Percentiles rank a stretch among this genome's conserved stretches.
phyloP scores from a whole-genome alignment of 441 rosid genomes.

The Omphalea diandra region DNA sequence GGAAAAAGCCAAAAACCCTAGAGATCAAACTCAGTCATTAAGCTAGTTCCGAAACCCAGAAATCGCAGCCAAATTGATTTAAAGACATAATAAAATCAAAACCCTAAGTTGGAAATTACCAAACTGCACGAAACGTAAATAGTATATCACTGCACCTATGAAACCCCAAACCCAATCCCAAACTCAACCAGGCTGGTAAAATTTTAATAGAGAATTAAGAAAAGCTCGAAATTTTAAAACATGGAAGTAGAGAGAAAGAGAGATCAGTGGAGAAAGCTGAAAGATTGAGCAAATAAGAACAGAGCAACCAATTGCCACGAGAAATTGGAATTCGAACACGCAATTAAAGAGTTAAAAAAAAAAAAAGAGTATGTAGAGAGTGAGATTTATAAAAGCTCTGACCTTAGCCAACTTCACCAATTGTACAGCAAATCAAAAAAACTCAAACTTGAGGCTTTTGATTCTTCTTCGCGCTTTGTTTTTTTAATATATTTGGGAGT shows the following conservation, averaged over 20 bases:
- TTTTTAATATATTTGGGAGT: neutral
- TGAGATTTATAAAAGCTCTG: constrained; percentile 38
- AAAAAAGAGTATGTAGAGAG: constrained; percentile 41
- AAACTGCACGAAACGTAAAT: constrained; percentile 36
- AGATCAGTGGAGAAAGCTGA: constrained; percentile 59
- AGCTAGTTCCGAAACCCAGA: constrained; percentile 36
- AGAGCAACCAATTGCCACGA: constrained; percentile 41
- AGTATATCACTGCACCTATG: constrained; percentile 40
- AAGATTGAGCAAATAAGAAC: constrained; percentile 41
- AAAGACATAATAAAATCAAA: constrained; percentile 36
- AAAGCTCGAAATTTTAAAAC: constrained; percentile 39
- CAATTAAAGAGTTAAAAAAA: constrained; percentile 41
- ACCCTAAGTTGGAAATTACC: constrained; percentile 58
- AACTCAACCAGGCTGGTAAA: constrained; percentile 18
- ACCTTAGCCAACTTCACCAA: constrained; percentile 44
- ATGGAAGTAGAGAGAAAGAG: constrained; percentile 40
- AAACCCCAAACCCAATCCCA: constrained; percentile 22
- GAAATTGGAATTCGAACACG: constrained; percentile 39
- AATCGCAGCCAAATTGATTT: constrained; percentile 31
- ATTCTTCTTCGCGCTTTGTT: constrained; percentile 16
- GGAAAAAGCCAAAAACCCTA: constrained; percentile 64
- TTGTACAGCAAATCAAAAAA: constrained; percentile 38
- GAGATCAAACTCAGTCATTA: constrained; percentile 44
- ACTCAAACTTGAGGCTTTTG: constrained; percentile 23
- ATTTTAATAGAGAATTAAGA: constrained; percentile 32